Percentiles rank a stretch among this genome's conserved stretches.
These are phyloP conservation scores for Taxillus chinensis DNA, from an alignment of 164 flowering plant genomes.

Conservation along the genomic window DNA sequence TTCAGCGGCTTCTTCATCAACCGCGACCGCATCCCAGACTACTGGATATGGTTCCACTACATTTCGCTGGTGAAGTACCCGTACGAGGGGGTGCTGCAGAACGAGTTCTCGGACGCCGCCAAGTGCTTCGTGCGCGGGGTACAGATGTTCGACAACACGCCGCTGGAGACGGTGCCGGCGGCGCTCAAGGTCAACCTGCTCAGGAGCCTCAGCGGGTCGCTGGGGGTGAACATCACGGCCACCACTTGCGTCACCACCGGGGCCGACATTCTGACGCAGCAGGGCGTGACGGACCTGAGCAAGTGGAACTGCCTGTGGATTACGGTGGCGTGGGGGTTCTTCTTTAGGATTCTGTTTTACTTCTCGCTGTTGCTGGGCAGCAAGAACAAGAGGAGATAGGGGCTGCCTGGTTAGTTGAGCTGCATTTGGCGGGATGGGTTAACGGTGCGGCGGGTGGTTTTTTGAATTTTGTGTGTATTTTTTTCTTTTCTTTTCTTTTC, in stretches of 20 bases:
- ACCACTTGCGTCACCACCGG: slow-evolving; percentile 41
- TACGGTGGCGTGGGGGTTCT: slow-evolving; percentile 43
- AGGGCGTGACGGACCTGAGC: slow-evolving; percentile 36
- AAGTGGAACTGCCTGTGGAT: slow-evolving; percentile 44
- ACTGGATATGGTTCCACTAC: slow-evolving; percentile 59
- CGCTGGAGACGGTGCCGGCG: slow-evolving; percentile 18
- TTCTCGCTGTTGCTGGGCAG: slow-evolving; percentile 36
- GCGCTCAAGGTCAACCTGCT: slow-evolving; percentile 24
- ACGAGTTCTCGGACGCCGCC: slow-evolving; percentile 26
- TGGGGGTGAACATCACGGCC: slow-evolving; percentile 27
- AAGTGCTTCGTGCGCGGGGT: slow-evolving; percentile 35
- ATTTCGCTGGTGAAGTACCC: slow-evolving; percentile 52
- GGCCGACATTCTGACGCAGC: slow-evolving; percentile 23
- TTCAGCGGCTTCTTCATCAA: slow-evolving; percentile 50
- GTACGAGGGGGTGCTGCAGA: slow-evolving; percentile 36
- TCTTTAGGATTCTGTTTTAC: slow-evolving; percentile 42
- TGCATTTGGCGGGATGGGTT: too few relatives aligned
- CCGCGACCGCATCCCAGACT: slow-evolving; percentile 33
- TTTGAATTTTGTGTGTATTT: too few relatives aligned
- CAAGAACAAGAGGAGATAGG: slow-evolving; percentile 42
- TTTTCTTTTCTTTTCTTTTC: too few relatives aligned
- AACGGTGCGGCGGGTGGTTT: too few relatives aligned
- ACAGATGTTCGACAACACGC: slow-evolving; percentile 43
- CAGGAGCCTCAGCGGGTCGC: slow-evolving; percentile 18
- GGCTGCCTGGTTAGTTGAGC: not conserved